Evolutionary conservation across 2,329 filamentous ascomycete genomes (phyloP).

Genomic region (Clonostachys solani): DNA sequence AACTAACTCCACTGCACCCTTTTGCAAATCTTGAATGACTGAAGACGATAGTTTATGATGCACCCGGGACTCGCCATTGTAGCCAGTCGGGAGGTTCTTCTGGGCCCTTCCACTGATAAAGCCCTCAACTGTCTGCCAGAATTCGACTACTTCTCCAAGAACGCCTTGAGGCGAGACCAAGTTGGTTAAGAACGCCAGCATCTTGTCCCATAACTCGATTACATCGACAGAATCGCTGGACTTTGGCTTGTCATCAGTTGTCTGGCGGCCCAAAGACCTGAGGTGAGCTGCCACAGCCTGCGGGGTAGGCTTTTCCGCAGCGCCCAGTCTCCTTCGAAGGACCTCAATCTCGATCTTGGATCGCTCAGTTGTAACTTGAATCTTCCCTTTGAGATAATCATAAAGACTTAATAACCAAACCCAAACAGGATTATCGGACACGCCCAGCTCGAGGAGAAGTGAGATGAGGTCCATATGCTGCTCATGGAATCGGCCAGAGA

Average conservation of each 20-base stretch:
- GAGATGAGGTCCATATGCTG: slow-evolving; percentile 87
- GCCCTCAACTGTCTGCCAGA: slow-evolving; percentile 87
- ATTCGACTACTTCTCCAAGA: slow-evolving; percentile 84
- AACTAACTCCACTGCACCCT: slow-evolving; percentile 77
- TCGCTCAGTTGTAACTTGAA: slow-evolving; percentile 76
- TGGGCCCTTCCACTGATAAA: slow-evolving; percentile 88
- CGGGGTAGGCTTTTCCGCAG: slow-evolving; percentile 65
- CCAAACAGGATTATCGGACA: slow-evolving; percentile 95
- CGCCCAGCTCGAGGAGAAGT: slow-evolving; percentile 85
- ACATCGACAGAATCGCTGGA: slow-evolving; percentile 77
- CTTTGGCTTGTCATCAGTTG: slow-evolving; percentile 53
- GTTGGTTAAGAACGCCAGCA: slow-evolving; percentile 67
- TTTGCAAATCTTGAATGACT: slow-evolving; percentile 67
- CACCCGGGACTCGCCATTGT: slow-evolving; percentile 73
- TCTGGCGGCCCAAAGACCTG: slow-evolving; percentile 65
- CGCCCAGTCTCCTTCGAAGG: slow-evolving; percentile 74
- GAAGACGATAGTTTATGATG: slow-evolving; percentile 77
- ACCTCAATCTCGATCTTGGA: slow-evolving; percentile 91
- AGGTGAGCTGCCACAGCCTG: slow-evolving; percentile 72
- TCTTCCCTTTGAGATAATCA: slow-evolving; percentile 83
- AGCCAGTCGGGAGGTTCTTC: slow-evolving; percentile 71
- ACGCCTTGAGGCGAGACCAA: slow-evolving; percentile 78
- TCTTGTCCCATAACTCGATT: slow-evolving; percentile 89
- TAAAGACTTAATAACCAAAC: slow-evolving; percentile 89
- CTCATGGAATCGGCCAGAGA: slow-evolving; percentile 61